phyloP scores from a whole-genome alignment of 1,139 yeast genomes.

The Kazachstania sp. region DNA sequence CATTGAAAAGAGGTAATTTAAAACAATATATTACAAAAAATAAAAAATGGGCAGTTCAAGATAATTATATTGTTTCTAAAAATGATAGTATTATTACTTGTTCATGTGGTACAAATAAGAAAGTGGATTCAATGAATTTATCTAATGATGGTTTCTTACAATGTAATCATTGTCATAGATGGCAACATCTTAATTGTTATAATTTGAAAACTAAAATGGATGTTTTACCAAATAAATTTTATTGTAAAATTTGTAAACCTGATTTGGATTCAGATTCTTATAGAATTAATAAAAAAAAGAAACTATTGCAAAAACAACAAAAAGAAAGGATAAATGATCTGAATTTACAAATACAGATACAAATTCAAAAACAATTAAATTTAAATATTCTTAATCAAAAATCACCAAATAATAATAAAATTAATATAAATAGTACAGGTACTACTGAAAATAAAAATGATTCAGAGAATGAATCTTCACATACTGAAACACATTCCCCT shows the following conservation, averaged over 20 bases:
- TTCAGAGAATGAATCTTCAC: neutral
- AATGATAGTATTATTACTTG: conserved; percentile 84
- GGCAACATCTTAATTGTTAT: conserved; percentile 93
- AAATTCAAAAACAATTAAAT: conserved; percentile 2
- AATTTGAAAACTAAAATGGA: conserved; percentile 55
- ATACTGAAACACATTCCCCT: neutral
- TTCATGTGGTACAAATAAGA: conserved; percentile 49
- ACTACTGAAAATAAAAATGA: neutral
- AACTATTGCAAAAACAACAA: conserved; percentile 4
- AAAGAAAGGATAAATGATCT: conserved; percentile 2
- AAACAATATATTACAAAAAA: neutral
- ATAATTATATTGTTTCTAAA: conserved; percentile 53
- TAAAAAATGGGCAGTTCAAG: conserved; percentile 2
- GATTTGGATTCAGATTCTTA: conserved; percentile 6
- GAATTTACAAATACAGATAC: conserved; percentile 1
- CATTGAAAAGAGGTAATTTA: conserved; percentile 13
- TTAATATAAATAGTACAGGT: neutral
- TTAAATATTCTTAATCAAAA: conserved; percentile 4
- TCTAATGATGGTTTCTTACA: conserved; percentile 86
- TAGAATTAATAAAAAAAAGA: conserved; percentile 6
- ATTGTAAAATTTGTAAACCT: conserved; percentile 59
- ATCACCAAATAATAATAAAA: neutral
- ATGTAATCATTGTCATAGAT: conserved; percentile 81
- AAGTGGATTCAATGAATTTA: conserved; percentile 35
- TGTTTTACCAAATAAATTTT: conserved; percentile 75